Percentiles rank a stretch among this genome's conserved stretches.
Conservation (phyloP, 495 filamentous ascomycete genomes). For the Tuber magnatum region DNA sequence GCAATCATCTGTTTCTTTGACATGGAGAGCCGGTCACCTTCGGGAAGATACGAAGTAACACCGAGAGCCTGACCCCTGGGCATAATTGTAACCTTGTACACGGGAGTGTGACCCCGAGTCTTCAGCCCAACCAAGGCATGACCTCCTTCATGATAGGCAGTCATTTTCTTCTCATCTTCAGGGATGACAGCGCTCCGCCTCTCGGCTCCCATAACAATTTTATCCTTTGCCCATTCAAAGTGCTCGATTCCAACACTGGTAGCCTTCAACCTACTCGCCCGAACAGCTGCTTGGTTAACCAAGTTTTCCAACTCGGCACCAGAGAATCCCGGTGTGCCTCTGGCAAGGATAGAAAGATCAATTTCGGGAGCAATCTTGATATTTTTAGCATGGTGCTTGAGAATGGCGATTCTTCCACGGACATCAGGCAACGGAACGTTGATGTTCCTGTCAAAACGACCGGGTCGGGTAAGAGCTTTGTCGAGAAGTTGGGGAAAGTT, state of each 20-base stretch:
- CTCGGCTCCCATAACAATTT: slow-evolving; percentile 95
- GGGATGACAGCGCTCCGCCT: slow-evolving; percentile 78
- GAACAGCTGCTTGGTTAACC: slow-evolving; percentile 91
- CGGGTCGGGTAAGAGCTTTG: slow-evolving; percentile 87
- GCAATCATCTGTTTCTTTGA: slow-evolving; percentile 67
- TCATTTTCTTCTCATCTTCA: slow-evolving; percentile 76
- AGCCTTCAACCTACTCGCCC: slow-evolving; percentile 72
- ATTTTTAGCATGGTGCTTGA: slow-evolving; percentile 84
- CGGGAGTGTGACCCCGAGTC: slow-evolving; percentile 58
- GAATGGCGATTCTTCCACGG: slow-evolving; percentile 84
- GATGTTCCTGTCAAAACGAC: slow-evolving; percentile 90
- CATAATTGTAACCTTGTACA: slow-evolving; percentile 97
- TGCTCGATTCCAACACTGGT: slow-evolving; percentile 65
- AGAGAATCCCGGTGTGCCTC: slow-evolving; percentile 82
- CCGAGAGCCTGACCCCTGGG: slow-evolving; percentile 79
- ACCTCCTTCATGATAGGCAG: slow-evolving; percentile 94
- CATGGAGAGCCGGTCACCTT: slow-evolving; percentile 80
- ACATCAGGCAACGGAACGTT: slow-evolving; percentile 85
- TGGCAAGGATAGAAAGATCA: slow-evolving; percentile 72
- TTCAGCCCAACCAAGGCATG: slow-evolving; percentile 85
- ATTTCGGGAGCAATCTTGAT: slow-evolving; percentile 71
- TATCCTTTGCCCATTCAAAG: slow-evolving; percentile 97
- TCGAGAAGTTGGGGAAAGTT: slow-evolving; percentile 93
- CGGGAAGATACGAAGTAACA: slow-evolving; percentile 72
- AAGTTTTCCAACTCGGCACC: slow-evolving; percentile 94